phyloP scores from a whole-genome alignment of 2,329 filamentous ascomycete species.

The Ophiostoma sp. region DNA sequence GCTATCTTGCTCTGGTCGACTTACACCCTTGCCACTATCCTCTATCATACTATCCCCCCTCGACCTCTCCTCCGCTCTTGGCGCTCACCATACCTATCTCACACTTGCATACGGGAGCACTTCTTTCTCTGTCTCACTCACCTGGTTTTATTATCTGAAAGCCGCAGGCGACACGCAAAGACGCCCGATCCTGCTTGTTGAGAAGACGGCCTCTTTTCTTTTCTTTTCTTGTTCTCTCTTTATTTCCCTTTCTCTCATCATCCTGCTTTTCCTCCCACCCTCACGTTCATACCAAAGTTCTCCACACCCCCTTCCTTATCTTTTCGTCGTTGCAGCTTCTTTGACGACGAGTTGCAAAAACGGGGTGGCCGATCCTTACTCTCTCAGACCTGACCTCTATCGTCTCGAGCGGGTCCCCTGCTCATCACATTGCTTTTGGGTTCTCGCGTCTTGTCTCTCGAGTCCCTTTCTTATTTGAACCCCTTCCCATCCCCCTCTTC shows the following conservation, averaged over 20 bases:
- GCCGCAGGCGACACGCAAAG: not conserved
- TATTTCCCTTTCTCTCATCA: not conserved
- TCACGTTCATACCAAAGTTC: not conserved
- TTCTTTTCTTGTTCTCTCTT: not conserved
- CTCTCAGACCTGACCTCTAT: not conserved
- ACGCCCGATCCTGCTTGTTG: not conserved
- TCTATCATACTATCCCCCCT: not conserved
- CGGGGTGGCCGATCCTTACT: constrained; percentile 12
- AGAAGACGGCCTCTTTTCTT: not conserved
- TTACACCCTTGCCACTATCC: not conserved
- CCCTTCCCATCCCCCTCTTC: constrained; percentile 13
- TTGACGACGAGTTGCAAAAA: constrained; percentile 5
- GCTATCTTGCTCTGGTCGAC: not conserved
- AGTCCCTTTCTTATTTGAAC: constrained; percentile 17
- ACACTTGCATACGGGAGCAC: not conserved
- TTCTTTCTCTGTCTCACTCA: not conserved
- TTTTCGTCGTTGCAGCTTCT: constrained; percentile 6
- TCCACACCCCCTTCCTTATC: constrained; percentile 5
- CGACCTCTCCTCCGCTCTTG: constrained; percentile 8
- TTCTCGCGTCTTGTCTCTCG: not conserved
- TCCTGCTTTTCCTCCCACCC: constrained; percentile 12
- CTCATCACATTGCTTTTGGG: constrained; percentile 10
- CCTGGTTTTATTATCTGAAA: not conserved
- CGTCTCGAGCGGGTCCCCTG: constrained; percentile 10
- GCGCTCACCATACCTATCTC: constrained; percentile 3